Evolutionary conservation across 345 rosid genomes (phyloP).

Genomic region (Sisymbrium irio): DNA sequence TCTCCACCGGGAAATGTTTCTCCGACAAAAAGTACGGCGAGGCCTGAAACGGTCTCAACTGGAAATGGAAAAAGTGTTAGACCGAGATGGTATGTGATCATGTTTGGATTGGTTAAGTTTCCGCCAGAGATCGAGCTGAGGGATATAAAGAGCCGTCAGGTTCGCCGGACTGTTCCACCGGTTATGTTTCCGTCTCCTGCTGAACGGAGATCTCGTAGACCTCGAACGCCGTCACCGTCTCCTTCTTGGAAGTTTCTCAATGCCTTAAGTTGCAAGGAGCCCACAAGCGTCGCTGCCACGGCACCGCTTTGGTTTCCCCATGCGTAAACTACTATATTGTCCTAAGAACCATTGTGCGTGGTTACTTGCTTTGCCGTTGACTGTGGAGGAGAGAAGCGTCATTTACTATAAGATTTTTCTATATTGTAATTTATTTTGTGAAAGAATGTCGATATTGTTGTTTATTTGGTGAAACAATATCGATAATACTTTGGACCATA

Average conservation of each 20-base stretch:
- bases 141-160: slow-evolving; percentile 68
- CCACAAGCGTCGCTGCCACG: slow-evolving; percentile 52
- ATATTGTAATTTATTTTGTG: slow-evolving; percentile 17
- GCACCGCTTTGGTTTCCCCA: slow-evolving; percentile 47
- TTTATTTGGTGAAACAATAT: slow-evolving; percentile 9
- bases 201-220: slow-evolving; percentile 35
- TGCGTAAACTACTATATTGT: slow-evolving; percentile 1
- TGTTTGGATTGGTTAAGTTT: slow-evolving; percentile 61
- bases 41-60: neutral
- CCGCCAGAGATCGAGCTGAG: slow-evolving; percentile 61
- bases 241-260: slow-evolving; percentile 53
- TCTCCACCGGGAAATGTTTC: neutral
- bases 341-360: neutral
- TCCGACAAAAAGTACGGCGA: neutral
- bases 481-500: slow-evolving; percentile 16
- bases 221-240: slow-evolving; percentile 26
- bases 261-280: slow-evolving; percentile 65
- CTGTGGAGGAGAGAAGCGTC: neutral
- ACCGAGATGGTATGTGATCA: slow-evolving; percentile 61
- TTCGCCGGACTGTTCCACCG: slow-evolving; percentile 47
- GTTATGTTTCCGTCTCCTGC: slow-evolving; percentile 40
- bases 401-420: neutral
- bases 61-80: slow-evolving; percentile 30
- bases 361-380: slow-evolving; percentile 12
- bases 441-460: slow-evolving; percentile 24